Conservation (phyloP, 176 grass and related monocot species). For the Ampelocalamus luodianensis region DNA sequence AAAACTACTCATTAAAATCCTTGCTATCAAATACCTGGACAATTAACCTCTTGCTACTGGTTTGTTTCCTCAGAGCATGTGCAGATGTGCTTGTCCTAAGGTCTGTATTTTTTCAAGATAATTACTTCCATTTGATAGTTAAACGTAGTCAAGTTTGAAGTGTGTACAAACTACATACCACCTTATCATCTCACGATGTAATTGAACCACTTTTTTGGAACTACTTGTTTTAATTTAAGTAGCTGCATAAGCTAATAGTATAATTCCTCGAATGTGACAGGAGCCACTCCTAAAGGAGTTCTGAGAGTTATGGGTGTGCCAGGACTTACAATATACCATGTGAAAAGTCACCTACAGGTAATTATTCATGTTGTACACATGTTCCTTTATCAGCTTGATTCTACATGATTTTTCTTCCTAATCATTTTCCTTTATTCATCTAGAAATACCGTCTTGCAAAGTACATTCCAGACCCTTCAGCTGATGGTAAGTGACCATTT, state of each 20-base stretch:
- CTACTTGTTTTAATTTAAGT: not conserved
- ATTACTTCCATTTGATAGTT: not conserved
- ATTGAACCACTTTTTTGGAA: not conserved
- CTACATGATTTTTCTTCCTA: not conserved
- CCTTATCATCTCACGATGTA: not conserved
- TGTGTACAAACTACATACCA: not conserved
- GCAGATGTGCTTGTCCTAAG: not conserved
- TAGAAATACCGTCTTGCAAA: slow-evolving; percentile 89
- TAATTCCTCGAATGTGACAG: slow-evolving; percentile 41
- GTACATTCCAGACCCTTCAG: slow-evolving; percentile 72
- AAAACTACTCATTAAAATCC: not conserved
- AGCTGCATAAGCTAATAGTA: slow-evolving; percentile 1
- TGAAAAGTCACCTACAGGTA: slow-evolving; percentile 95
- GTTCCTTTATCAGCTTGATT: slow-evolving; percentile 6
- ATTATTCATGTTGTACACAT: slow-evolving; percentile 26
- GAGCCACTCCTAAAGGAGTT: slow-evolving; percentile 86
- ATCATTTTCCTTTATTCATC: slow-evolving; percentile 20
- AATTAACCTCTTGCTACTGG: slow-evolving; percentile 23
- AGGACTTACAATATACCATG: slow-evolving; percentile 87
- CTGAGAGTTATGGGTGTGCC: slow-evolving; percentile 75
- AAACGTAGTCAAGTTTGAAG: not conserved
- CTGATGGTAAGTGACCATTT: slow-evolving; percentile 58
- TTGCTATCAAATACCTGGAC: slow-evolving; percentile 46
- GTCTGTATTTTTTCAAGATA: not conserved
- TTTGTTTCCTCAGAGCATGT: not conserved